Conservation (phyloP, 2,329 filamentous ascomycete species). For the Aschersonia sp. region DNA sequence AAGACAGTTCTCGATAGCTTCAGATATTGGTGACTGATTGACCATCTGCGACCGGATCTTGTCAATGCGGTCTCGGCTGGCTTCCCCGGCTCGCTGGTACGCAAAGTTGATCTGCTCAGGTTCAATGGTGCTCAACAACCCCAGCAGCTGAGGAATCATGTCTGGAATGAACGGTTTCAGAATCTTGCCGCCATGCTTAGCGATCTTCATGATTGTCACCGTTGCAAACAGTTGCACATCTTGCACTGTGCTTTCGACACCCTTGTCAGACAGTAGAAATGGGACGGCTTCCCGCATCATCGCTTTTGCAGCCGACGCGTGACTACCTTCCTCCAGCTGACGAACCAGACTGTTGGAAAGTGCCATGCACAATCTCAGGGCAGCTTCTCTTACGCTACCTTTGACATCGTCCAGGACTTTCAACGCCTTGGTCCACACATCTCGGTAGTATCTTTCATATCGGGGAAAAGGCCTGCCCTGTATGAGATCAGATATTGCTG, state of each 20-base stretch:
- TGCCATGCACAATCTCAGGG: slow-evolving; percentile 66
- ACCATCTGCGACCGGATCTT: slow-evolving; percentile 71
- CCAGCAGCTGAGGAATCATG: slow-evolving; percentile 68
- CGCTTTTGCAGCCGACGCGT: slow-evolving; percentile 52
- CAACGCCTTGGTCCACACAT: slow-evolving; percentile 75
- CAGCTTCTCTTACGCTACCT: slow-evolving; percentile 68
- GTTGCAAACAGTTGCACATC: slow-evolving; percentile 77
- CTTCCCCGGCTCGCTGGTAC: slow-evolving; percentile 76
- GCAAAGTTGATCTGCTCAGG: slow-evolving; percentile 83
- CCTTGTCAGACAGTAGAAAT: slow-evolving; percentile 78
- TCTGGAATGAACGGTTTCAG: slow-evolving; percentile 69
- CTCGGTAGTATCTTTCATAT: slow-evolving; percentile 72
- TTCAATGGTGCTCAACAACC: slow-evolving; percentile 75
- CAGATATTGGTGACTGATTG: slow-evolving; percentile 75
- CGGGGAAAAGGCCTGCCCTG: slow-evolving; percentile 61
- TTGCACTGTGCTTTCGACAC: slow-evolving; percentile 74
- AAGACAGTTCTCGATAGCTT: slow-evolving; percentile 79
- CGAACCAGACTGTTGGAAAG: slow-evolving; percentile 77
- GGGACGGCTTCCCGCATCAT: slow-evolving; percentile 82
- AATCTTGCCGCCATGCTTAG: slow-evolving; percentile 73
- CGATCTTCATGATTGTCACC: slow-evolving; percentile 72
- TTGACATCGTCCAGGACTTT: slow-evolving; percentile 96
- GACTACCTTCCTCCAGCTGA: slow-evolving; percentile 66
- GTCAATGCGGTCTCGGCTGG: slow-evolving; percentile 82
- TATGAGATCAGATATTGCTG: slow-evolving; percentile 75